Evolutionary conservation across 495 filamentous ascomycete species (phyloP).

Genomic region (Tuber calosporum): DNA sequence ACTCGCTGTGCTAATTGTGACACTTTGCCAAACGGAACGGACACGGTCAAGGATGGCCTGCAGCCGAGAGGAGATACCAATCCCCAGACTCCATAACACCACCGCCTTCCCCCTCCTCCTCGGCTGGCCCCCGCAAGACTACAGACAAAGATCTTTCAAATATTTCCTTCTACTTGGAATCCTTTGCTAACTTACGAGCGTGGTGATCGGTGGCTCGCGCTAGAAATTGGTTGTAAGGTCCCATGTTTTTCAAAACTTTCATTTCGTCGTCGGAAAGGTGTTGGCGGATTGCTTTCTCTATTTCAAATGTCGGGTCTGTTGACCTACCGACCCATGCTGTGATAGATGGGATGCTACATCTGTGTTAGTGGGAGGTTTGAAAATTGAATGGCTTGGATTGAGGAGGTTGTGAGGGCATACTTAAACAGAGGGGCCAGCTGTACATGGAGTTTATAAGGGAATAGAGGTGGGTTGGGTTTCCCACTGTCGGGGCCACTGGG

Average conservation of each 20-base stretch:
- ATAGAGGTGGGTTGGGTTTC: background rate
- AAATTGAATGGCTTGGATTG: background rate
- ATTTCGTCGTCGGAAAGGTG: slow-evolving; percentile 4
- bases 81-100: background rate
- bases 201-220: slow-evolving; percentile 16
- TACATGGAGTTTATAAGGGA: slow-evolving; percentile 28
- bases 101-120: background rate
- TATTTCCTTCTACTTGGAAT: background rate
- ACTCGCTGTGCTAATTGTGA: background rate
- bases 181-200: slow-evolving; percentile 10
- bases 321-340: slow-evolving; percentile 12
- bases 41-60: background rate
- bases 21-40: background rate
- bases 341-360: slow-evolving; percentile 14
- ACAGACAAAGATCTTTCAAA: background rate
- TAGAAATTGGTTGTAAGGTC: slow-evolving; percentile 24
- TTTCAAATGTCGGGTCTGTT: slow-evolving; percentile 8
- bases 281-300: slow-evolving; percentile 19
- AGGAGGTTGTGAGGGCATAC: slow-evolving; percentile 15
- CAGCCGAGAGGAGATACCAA: background rate
- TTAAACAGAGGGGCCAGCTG: slow-evolving; percentile 25
- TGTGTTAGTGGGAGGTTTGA: background rate
- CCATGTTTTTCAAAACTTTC: slow-evolving; percentile 9
- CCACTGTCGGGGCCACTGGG: background rate
- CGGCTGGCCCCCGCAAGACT: background rate